Base-by-base conservation (phyloP, 306 rosid species). In the Pterocarpus macrocarpus region DNA sequence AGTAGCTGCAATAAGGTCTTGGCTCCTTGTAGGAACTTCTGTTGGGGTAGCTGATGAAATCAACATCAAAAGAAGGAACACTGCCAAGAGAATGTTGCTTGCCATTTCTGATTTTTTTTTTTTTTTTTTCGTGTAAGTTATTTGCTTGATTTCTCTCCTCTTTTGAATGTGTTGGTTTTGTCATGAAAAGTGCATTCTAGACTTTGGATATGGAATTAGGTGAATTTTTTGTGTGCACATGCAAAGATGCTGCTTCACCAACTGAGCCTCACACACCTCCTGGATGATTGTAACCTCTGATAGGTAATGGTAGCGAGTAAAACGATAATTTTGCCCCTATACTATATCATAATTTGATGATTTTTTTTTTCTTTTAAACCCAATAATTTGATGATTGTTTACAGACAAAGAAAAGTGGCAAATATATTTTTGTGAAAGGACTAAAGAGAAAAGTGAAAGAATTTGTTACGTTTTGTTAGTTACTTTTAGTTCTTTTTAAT, bases 241-340 rank as follows among this genome's bases (percentile, higher is more conserved):
- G 87, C 85, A 80, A 85, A 76, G n/a, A 2, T 52, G 84, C 17
- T 88, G 88, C 38, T 81, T 85, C 81, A 91, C 92, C 96, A 64
- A 89, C 87, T 64, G 15, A 65, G 73, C 71, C 73, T 77, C 89
- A 85, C 81, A 70, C 63, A 36, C 90, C 65, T 81, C 74, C 32
- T 44, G 84, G 38, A 84, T 91, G 91, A 78, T 62, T 17, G 8
- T 53, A 65, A 36, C 30, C 14, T 41, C 7, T 8, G 70, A 74
- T n/a, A 22, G 28, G 28, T 22, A 22, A 22, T 0, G 8, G 16
- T 8, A 59, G 61, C 11, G 0, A 73, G 12, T 62, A 7, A 41
- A n/a, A 16, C n/a, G n/a, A 71, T 36, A 28, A 15, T 75, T 68
- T 59, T 44, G 8, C 10, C 12, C 0, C 8, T 5, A 5, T 43